Conservation (phyloP, 208 protist genomes). For the Naegleria lovaniensis region DNA sequence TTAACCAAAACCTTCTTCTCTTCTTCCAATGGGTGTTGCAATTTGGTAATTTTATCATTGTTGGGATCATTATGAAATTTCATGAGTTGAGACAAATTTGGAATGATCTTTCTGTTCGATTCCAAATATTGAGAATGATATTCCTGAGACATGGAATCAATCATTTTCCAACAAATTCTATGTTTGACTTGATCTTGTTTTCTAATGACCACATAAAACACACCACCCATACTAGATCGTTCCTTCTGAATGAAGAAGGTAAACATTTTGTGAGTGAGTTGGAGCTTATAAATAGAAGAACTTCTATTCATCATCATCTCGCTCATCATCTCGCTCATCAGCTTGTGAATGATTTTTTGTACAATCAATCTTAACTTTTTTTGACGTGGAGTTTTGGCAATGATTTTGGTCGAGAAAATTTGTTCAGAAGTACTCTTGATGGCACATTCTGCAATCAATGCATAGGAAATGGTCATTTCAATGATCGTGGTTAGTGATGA, state of each 20-base stretch:
- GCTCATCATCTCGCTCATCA: not conserved
- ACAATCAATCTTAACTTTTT: not conserved
- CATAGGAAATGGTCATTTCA: not conserved
- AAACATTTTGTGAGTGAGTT: not conserved
- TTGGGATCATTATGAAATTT: constrained; percentile 46
- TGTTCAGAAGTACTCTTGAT: not conserved
- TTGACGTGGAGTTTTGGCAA: not conserved
- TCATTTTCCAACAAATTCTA: not conserved
- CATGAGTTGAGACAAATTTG: constrained; percentile 37
- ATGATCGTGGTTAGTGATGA: too few relatives aligned
- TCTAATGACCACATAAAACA: not conserved
- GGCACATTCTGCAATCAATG: not conserved
- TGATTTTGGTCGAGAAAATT: not conserved
- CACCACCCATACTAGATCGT: not conserved
- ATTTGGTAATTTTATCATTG: constrained; percentile 42
- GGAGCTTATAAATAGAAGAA: not conserved
- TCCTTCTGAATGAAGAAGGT: not conserved
- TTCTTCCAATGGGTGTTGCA: constrained; percentile 53
- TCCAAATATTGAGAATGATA: not conserved
- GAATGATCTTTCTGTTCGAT: not conserved
- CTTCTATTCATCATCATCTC: too few relatives aligned
- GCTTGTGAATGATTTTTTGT: not conserved
- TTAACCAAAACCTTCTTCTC: constrained; percentile 62
- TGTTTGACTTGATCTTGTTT: not conserved
- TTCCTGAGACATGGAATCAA: not conserved